Evolutionary conservation across 2,329 filamentous ascomycete species (phyloP), one percentile per base, ranked within the genome.

Genomic region (Ceratocystis papillata): DNA sequence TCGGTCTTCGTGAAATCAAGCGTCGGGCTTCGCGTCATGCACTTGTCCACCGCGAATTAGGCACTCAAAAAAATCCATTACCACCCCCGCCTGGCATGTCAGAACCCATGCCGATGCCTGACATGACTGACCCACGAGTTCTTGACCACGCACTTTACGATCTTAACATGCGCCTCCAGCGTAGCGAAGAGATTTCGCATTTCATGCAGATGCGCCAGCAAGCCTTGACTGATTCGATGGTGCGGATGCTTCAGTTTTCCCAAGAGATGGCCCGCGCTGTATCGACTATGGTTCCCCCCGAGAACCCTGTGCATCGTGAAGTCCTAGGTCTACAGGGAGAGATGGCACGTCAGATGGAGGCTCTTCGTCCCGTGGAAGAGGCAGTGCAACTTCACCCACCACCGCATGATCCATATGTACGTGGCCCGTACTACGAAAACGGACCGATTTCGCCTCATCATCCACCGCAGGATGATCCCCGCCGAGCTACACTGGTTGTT

Each of bases 1-100:
- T 93, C 63, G 91, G 93, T 6, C 78, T 99, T 68, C 84, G 94
- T 55, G 94, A 99, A 73, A 99, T 99, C 76, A 96, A 96, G 76
- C 87, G 94, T 69, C 85, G 94, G 68, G 93, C 94, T 20, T 97
- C 93, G 45, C 83, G 94, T 69, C 94, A 97, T 77, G 88, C 93
- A 28, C 81, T 97, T 65, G 95, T 96, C 28, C 91, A 97, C 73
- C 85, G 93, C 71, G 94, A 97, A 15, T 96, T 94, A 76, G 88
- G 86, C 69, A 89, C 90, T 28, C 90, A 94, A 71, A 69, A 69
- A 28, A 60, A 62, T 20, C 68, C 67, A 25, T 45, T 65, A 25
- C 67, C 68, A 12, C 65, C 64, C 15, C 68, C 65, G 17, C 87
- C 90, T 8, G 89, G 89, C 15, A 90, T 89, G n/a, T 88, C 92